Percentiles rank a stretch among this genome's conserved stretches.
Conservation (phyloP, 2,329 filamentous ascomycete genomes). For the Diplodia intermedia region DNA sequence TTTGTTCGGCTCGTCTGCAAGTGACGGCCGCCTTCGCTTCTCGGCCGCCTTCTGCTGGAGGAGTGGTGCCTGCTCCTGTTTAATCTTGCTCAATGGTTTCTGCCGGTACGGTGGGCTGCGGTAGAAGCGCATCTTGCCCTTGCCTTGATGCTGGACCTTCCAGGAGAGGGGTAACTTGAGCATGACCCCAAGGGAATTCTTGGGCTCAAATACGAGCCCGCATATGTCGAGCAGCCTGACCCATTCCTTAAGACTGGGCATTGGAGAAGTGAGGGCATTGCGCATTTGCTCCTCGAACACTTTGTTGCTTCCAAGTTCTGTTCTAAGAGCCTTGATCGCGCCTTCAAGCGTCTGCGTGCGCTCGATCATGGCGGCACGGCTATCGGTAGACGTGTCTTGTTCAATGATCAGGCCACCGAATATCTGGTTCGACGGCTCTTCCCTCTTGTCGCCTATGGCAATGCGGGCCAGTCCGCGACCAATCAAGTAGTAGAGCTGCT, state of each 20-base stretch:
- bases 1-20: slow-evolving; percentile 29
- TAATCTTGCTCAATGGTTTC: slow-evolving; percentile 28
- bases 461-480: slow-evolving; percentile 64
- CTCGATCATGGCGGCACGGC: slow-evolving; percentile 60
- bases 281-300: slow-evolving; percentile 62
- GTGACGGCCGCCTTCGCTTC: slow-evolving; percentile 27
- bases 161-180: slow-evolving; percentile 65
- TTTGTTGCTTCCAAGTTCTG: slow-evolving; percentile 57
- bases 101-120: slow-evolving; percentile 37
- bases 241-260: slow-evolving; percentile 60
- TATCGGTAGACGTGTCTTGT: slow-evolving; percentile 59
- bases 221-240: slow-evolving; percentile 65
- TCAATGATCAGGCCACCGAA: slow-evolving; percentile 63
- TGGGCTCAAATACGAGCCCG: slow-evolving; percentile 61
- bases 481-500: slow-evolving; percentile 60
- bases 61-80: slow-evolving; percentile 21
- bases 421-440: slow-evolving; percentile 42
- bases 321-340: slow-evolving; percentile 63
- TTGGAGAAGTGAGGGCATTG: slow-evolving; percentile 60
- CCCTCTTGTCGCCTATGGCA: slow-evolving; percentile 61
- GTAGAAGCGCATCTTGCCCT: slow-evolving; percentile 48
- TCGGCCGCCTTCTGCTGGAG: slow-evolving; percentile 22
- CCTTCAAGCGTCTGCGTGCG: slow-evolving; percentile 64
- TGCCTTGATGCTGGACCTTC: slow-evolving; percentile 60
- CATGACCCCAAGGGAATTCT: slow-evolving; percentile 57